phyloP scores from a whole-genome alignment of 1,139 yeast genomes.

The Debaryomyces udenii region DNA sequence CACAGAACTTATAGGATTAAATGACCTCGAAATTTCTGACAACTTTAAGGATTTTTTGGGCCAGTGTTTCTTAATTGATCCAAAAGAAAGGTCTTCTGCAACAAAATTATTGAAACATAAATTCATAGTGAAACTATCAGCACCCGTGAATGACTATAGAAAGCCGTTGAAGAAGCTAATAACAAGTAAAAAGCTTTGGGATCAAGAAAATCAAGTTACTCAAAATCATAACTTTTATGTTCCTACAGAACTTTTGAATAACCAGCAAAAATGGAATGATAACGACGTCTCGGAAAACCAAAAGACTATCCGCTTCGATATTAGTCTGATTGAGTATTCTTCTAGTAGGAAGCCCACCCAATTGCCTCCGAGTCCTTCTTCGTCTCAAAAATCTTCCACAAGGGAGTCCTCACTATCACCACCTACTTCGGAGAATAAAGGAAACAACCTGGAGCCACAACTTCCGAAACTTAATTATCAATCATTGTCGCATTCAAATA shows the following conservation, averaged over 20 bases:
- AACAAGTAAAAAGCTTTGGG: conserved; percentile 45
- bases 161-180: conserved; percentile 36
- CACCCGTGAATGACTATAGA: conserved; percentile 16
- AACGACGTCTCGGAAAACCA: conserved; percentile 17
- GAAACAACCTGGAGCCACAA: background rate
- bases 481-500: conserved; percentile 10
- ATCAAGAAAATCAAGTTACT: conserved; percentile 41
- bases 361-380: conserved; percentile 17
- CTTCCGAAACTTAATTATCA: conserved; percentile 12
- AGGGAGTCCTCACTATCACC: conserved; percentile 22
- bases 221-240: conserved; percentile 40
- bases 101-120: conserved; percentile 58
- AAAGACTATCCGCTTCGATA: conserved; percentile 37
- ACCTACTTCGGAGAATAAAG: conserved; percentile 10
- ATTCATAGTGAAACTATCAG: conserved; percentile 45
- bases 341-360: conserved; percentile 4
- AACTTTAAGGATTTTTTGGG: conserved; percentile 58
- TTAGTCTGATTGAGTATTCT: conserved; percentile 32
- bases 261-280: conserved; percentile 40
- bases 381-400: conserved; percentile 18
- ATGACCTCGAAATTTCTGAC: conserved; percentile 25
- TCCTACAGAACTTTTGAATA: conserved; percentile 41
- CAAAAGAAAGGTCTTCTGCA: conserved; percentile 61
- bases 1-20: conserved; percentile 32
- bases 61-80: conserved; percentile 67